A percentile compares a stretch with the other conserved stretches of the same genome.
phyloP scores from a whole-genome alignment of 2,329 filamentous ascomycete genomes.

The Colletotrichum musicola region DNA sequence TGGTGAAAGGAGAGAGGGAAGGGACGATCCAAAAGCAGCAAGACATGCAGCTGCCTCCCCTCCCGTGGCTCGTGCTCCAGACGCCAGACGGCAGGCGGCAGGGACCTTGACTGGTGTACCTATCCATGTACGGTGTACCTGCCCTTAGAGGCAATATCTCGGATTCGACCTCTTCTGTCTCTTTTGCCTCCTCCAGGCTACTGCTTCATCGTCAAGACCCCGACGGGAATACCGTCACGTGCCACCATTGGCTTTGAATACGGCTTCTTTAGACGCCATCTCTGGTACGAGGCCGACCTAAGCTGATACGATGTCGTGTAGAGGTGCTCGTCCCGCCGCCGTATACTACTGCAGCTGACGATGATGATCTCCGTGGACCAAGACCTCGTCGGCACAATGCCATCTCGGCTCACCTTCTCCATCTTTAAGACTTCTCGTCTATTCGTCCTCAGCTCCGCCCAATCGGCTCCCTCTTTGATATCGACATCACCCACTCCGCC shows the following conservation, averaged over 20 bases:
- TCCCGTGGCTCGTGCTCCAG: neutral
- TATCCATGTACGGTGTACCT: neutral
- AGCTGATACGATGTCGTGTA: too few species aligned
- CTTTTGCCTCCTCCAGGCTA: slow-evolving; percentile 6
- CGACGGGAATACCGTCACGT: slow-evolving; percentile 3
- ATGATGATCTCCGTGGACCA: neutral
- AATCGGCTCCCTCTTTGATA: neutral
- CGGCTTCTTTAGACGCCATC: too few species aligned
- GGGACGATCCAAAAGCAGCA: too few species aligned
- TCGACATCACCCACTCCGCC: neutral
- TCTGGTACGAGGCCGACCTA: too few species aligned
- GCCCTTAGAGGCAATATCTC: neutral
- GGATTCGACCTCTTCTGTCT: neutral
- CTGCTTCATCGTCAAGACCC: slow-evolving; percentile 4
- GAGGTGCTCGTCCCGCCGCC: neutral
- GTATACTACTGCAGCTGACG: neutral
- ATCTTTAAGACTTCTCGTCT: neutral
- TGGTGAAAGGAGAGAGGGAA: too few species aligned
- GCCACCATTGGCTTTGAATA: neutral
- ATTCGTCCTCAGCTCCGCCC: neutral
- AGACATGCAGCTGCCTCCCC: neutral
- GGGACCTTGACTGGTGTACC: neutral
- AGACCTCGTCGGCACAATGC: slow-evolving; percentile 3
- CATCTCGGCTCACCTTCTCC: neutral
- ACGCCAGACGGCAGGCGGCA: neutral